These are phyloP conservation scores for Tetracentron sinense DNA, from an alignment of 164 flowering plant species.

Conservation along the genomic window DNA sequence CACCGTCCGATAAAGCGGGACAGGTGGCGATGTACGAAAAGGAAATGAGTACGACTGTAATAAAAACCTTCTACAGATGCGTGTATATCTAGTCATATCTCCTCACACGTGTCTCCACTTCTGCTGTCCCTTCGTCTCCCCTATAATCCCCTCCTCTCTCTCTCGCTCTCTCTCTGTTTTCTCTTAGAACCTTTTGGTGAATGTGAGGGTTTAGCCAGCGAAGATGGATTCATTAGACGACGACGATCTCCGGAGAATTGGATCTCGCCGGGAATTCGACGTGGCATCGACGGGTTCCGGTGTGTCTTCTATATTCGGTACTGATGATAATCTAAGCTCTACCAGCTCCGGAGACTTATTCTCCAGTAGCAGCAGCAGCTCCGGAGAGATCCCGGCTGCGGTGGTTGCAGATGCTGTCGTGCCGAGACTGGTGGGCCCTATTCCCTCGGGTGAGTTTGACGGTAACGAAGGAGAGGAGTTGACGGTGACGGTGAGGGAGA, in stretches of 20 bases:
- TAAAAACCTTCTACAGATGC: neutral
- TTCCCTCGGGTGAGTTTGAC: neutral
- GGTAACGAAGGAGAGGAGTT: neutral
- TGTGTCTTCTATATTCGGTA: slow-evolving; percentile 18
- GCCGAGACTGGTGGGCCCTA: neutral
- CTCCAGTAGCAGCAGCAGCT: slow-evolving; percentile 30
- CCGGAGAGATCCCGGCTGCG: slow-evolving; percentile 39
- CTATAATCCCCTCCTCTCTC: neutral
- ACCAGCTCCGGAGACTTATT: slow-evolving; percentile 27
- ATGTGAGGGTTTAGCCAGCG: neutral
- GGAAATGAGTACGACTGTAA: neutral
- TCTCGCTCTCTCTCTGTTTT: neutral
- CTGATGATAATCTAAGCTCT: slow-evolving; percentile 25
- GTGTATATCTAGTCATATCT: neutral
- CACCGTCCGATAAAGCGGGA: neutral
- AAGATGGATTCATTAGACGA: slow-evolving; percentile 13
- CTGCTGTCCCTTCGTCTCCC: neutral
- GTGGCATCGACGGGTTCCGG: slow-evolving; percentile 20
- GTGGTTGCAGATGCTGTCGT: slow-evolving; percentile 17
- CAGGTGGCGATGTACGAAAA: neutral
- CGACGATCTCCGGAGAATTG: slow-evolving; percentile 25
- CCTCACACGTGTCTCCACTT: slow-evolving; percentile 27
- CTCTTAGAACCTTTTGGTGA: neutral
- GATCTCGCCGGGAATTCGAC: slow-evolving; percentile 17
- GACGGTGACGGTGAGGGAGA: slow-evolving; percentile 16